Evolutionary conservation across 805 yeast genomes (phyloP).

Genomic region (Clavispora vitiphila): DNA sequence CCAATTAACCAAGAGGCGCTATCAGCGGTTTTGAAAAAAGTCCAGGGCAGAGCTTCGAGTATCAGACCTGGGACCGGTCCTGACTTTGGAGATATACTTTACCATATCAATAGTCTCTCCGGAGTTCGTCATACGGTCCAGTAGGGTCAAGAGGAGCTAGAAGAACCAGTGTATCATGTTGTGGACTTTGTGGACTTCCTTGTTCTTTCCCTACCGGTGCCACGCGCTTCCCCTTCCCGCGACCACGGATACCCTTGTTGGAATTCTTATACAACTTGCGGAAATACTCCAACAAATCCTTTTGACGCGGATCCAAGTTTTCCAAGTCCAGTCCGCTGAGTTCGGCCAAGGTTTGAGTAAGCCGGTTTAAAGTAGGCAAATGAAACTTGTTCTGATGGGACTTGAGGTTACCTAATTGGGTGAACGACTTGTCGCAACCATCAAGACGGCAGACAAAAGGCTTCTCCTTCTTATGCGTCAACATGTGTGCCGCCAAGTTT

Average conservation of each 20-base stretch:
- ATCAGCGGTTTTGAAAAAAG: no score
- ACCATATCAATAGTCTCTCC: neutral
- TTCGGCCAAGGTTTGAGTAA: slow-evolving; percentile 66
- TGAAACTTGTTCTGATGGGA: slow-evolving; percentile 93
- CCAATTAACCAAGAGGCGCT: no score
- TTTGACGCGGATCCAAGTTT: slow-evolving; percentile 56
- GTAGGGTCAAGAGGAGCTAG: neutral
- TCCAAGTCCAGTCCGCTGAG: slow-evolving; percentile 43
- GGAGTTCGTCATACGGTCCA: neutral
- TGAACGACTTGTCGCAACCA: slow-evolving; percentile 75
- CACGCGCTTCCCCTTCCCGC: slow-evolving; percentile 51
- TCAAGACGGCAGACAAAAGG: slow-evolving; percentile 81
- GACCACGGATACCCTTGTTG: slow-evolving; percentile 86
- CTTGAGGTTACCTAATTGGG: slow-evolving; percentile 89
- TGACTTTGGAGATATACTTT: no score
- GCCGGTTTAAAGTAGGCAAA: slow-evolving; percentile 56
- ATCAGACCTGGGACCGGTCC: no score
- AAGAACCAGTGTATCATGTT: slow-evolving; percentile 2
- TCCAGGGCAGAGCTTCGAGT: no score
- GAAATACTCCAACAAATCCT: slow-evolving; percentile 69
- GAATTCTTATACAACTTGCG: slow-evolving; percentile 80
- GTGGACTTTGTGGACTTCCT: slow-evolving; percentile 9
- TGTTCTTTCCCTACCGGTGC: slow-evolving; percentile 4
- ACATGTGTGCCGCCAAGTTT: slow-evolving; percentile 79
- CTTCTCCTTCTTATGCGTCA: slow-evolving; percentile 74